Percentiles rank a stretch among this genome's conserved stretches.
phyloP scores from a whole-genome alignment of 2,329 filamentous ascomycete species.

The Scedosporium dehoogii region DNA sequence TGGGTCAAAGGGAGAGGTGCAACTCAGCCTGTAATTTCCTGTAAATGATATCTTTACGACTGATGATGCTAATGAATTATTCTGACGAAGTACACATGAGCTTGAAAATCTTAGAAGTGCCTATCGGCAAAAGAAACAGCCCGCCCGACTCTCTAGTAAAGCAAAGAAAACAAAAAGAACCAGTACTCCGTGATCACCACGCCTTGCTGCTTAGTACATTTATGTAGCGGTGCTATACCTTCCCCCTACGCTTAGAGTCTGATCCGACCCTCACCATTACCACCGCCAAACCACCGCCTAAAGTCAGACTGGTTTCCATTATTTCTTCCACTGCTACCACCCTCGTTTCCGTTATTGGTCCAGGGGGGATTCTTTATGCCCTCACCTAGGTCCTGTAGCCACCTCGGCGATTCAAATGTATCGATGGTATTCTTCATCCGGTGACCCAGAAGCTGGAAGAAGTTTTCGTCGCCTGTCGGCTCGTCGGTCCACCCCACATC shows the following conservation, averaged over 20 bases:
- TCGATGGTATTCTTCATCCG: conserved; percentile 90
- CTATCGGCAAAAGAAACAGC: neutral
- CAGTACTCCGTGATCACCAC: neutral
- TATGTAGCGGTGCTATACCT: neutral
- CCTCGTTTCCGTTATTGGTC: conserved; percentile 50
- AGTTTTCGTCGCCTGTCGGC: conserved; percentile 65
- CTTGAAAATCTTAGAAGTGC: neutral
- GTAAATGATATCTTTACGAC: neutral
- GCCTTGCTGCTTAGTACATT: neutral
- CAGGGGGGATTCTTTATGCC: conserved; percentile 69
- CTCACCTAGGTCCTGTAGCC: conserved; percentile 63
- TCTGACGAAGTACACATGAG: neutral
- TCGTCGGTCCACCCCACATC: conserved; percentile 31
- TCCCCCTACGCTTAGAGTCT: neutral
- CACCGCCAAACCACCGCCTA: conserved; percentile 49
- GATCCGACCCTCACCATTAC: conserved; percentile 25
- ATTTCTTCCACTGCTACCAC: conserved; percentile 18
- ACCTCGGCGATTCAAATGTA: conserved; percentile 68
- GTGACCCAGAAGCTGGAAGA: conserved; percentile 75
- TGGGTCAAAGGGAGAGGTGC: neutral
- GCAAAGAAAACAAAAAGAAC: neutral
- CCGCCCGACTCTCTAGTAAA: neutral
- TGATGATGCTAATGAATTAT: conserved; percentile 1
- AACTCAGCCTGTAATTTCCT: neutral
- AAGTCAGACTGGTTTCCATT: conserved; percentile 30